These are phyloP conservation scores for Nicotiana attenuata DNA, from an alignment of 257 asterid species.

Conservation along the genomic window DNA sequence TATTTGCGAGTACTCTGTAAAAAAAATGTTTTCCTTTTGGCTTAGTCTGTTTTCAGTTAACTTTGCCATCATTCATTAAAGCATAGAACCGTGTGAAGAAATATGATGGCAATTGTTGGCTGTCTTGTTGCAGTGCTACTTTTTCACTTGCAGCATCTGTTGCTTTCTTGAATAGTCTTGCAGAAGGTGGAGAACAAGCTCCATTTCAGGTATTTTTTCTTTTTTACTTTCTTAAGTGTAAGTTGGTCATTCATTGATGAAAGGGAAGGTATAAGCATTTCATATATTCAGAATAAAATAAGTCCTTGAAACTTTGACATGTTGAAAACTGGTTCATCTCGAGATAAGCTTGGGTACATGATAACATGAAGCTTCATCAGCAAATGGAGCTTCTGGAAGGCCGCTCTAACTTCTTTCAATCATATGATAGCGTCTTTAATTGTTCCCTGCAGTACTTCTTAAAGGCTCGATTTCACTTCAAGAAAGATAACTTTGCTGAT, in stretches of 20 bases:
- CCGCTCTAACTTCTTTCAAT: not conserved
- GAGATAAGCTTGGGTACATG: not conserved
- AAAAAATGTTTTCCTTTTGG: not conserved
- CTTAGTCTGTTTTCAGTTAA: not conserved
- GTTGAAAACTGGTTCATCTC: not conserved
- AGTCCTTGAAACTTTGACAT: not conserved
- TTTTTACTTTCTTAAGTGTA: not conserved
- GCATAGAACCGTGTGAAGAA: not conserved
- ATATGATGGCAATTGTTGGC: not conserved
- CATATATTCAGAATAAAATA: not conserved
- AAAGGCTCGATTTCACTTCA: constrained; percentile 58
- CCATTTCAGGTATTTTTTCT: constrained; percentile 41
- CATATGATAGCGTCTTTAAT: not conserved
- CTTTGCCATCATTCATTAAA: not conserved
- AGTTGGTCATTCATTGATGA: not conserved
- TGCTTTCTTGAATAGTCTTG: constrained; percentile 59
- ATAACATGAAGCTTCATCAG: not conserved
- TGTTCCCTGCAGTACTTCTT: constrained; percentile 47
- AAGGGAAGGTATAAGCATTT: not conserved
- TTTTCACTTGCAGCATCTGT: constrained; percentile 47
- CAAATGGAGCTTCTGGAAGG: not conserved
- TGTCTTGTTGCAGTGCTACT: constrained; percentile 34
- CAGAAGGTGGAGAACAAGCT: constrained; percentile 51
- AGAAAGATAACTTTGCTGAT: constrained; percentile 59
- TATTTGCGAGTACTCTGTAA: not conserved